Evolutionary conservation across 164 flowering plant species (phyloP).

Genomic region (Magnolia officinalis): DNA sequence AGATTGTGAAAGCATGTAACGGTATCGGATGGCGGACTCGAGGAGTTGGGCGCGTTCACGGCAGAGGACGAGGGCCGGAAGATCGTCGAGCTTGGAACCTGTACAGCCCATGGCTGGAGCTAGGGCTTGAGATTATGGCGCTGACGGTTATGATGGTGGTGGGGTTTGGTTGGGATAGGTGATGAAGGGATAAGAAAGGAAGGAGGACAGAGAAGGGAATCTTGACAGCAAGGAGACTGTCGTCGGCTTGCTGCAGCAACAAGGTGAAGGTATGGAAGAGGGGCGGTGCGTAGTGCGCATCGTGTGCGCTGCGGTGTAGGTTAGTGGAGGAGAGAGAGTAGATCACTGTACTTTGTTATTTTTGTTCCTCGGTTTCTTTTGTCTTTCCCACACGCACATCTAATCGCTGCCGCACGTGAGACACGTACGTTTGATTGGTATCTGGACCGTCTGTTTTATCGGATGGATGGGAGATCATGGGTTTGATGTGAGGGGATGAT

Average conservation of each 20-base stretch:
- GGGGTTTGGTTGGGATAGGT: conserved; percentile 5
- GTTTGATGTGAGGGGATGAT: too few species aligned
- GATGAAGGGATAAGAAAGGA: conserved; percentile 8
- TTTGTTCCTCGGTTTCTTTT: not conserved
- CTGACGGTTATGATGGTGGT: not conserved
- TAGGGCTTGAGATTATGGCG: too few species aligned
- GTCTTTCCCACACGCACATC: too few species aligned
- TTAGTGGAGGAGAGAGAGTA: not conserved
- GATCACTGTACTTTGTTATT: not conserved
- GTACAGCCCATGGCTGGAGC: conserved; percentile 43
- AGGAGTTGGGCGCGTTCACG: conserved; percentile 46
- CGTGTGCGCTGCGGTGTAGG: not conserved
- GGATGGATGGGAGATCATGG: too few species aligned
- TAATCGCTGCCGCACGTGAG: too few species aligned
- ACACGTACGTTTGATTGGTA: not conserved
- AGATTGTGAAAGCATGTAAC: conserved; percentile 36
- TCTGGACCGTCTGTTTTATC: not conserved
- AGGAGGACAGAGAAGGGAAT: conserved; percentile 15
- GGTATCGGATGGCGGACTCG: conserved; percentile 35
- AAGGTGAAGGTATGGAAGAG: not conserved
- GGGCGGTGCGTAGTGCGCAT: not conserved
- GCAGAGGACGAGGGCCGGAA: conserved; percentile 51
- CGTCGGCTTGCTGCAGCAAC: conserved; percentile 19
- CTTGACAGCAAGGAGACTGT: conserved; percentile 23
- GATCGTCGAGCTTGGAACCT: conserved; percentile 41